Evolutionary conservation across 257 asterid genomes (phyloP).

Genomic region (Nicotiana tomentosiformis): DNA sequence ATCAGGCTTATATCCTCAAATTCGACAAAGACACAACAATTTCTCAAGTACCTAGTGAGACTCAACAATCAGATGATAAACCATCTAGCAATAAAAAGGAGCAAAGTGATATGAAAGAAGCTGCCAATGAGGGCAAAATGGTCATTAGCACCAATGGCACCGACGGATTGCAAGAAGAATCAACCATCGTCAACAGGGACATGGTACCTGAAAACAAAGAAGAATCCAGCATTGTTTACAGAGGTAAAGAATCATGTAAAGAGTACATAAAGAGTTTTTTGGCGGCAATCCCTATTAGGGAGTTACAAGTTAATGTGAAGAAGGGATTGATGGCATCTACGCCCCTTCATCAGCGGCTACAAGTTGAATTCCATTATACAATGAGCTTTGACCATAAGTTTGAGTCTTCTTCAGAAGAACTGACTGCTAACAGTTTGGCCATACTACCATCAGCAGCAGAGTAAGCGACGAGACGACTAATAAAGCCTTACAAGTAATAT

Average conservation of each 20-base stretch:
- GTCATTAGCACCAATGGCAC: background rate
- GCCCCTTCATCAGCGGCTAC: slow-evolving; percentile 35
- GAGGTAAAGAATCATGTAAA: slow-evolving; percentile 22
- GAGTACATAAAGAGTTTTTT: slow-evolving; percentile 32
- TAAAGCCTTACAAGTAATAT: background rate
- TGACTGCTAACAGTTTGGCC: background rate
- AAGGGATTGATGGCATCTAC: slow-evolving; percentile 28
- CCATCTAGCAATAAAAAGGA: background rate
- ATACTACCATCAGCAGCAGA: slow-evolving; percentile 14
- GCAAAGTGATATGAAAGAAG: background rate
- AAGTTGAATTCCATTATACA: slow-evolving; percentile 33
- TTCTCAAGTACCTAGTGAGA: background rate
- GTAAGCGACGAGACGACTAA: background rate
- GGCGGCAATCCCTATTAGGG: slow-evolving; percentile 38
- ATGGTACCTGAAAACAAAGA: background rate
- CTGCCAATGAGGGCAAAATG: background rate
- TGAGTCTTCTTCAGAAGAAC: slow-evolving; percentile 7
- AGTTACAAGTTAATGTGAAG: slow-evolving; percentile 27
- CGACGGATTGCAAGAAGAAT: background rate
- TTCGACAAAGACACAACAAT: slow-evolving; percentile 9
- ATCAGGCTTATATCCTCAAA: slow-evolving; percentile 11
- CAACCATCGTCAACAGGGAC: background rate
- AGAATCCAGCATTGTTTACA: background rate
- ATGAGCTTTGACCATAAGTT: slow-evolving; percentile 5
- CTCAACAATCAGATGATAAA: slow-evolving; percentile 1